These are phyloP conservation scores for Aureobasidium leucospermi DNA, from an alignment of 2,329 filamentous ascomycete genomes.

Conservation along the genomic window DNA sequence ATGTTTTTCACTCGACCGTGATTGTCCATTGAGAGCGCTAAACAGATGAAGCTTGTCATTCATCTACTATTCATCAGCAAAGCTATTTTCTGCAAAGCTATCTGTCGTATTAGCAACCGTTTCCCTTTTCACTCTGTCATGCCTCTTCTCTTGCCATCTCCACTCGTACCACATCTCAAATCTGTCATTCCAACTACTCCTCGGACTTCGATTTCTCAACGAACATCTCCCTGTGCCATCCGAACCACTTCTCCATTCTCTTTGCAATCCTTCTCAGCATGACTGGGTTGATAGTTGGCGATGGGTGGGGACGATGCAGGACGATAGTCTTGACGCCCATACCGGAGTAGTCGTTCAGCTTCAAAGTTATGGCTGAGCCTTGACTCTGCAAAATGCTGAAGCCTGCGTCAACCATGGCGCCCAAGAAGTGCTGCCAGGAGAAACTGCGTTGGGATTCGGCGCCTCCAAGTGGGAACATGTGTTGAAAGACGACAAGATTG, in stretches of 20 bases:
- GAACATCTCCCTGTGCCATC: slow-evolving; percentile 21
- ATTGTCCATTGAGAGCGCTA: too few species aligned
- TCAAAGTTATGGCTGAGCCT: slow-evolving; percentile 18
- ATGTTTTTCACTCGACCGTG: too few species aligned
- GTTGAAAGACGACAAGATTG: too few species aligned
- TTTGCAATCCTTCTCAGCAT: slow-evolving; percentile 25
- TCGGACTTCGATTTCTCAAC: slow-evolving; percentile 14
- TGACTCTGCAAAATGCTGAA: slow-evolving; percentile 15
- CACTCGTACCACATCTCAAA: too few species aligned
- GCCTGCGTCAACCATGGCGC: slow-evolving; percentile 17
- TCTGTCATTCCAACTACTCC: neutral
- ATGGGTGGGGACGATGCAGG: slow-evolving; percentile 27
- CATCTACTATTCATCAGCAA: too few species aligned
- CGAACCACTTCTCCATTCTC: slow-evolving; percentile 26
- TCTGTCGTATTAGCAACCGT: too few species aligned
- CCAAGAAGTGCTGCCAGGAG: slow-evolving; percentile 17
- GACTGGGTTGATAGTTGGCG: slow-evolving; percentile 21
- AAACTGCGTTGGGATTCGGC: neutral
- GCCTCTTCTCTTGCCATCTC: too few species aligned
- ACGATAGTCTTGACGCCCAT: slow-evolving; percentile 2
- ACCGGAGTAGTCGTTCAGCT: neutral
- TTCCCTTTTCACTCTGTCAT: too few species aligned
- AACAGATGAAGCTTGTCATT: too few species aligned
- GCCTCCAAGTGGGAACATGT: neutral
- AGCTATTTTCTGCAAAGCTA: too few species aligned